Evolutionary conservation across 179 eudicot species (phyloP).

Genomic region (Beta lomatogona): DNA sequence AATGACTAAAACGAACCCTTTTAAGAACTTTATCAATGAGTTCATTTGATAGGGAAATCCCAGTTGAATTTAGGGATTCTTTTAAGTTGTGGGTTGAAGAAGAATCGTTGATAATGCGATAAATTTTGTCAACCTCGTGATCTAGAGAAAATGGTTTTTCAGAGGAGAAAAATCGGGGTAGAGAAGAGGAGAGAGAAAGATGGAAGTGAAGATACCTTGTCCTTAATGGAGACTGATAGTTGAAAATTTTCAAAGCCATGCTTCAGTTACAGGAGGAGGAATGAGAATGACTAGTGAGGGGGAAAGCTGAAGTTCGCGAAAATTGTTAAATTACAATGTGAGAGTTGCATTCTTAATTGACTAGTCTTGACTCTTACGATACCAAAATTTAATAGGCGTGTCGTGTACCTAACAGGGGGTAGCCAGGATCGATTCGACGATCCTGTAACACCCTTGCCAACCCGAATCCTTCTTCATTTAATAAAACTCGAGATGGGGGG

Average conservation of each 20-base stretch:
- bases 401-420: too few species aligned
- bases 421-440: too few species aligned
- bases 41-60: slow-evolving; percentile 53
- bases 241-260: slow-evolving; percentile 33
- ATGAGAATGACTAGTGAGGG: too few species aligned
- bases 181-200: slow-evolving; percentile 23
- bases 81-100: slow-evolving; percentile 40
- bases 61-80: slow-evolving; percentile 45
- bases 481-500: too few species aligned
- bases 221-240: slow-evolving; percentile 15
- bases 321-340: too few species aligned
- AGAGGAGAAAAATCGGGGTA: slow-evolving; percentile 27
- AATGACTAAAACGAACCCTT: slow-evolving; percentile 73
- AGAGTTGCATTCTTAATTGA: too few species aligned
- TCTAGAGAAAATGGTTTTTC: slow-evolving; percentile 21
- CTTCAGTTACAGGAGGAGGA: not conserved
- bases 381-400: too few species aligned
- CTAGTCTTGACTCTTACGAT: too few species aligned
- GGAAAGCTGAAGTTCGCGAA: not conserved
- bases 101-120: slow-evolving; percentile 45
- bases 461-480: too few species aligned
- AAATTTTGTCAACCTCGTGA: slow-evolving; percentile 53
- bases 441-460: too few species aligned
- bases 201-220: slow-evolving; percentile 8
- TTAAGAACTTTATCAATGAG: slow-evolving; percentile 62